Evolutionary conservation across 1,139 yeast species (phyloP).

Genomic region (Lodderomyces oxycetoniae): DNA sequence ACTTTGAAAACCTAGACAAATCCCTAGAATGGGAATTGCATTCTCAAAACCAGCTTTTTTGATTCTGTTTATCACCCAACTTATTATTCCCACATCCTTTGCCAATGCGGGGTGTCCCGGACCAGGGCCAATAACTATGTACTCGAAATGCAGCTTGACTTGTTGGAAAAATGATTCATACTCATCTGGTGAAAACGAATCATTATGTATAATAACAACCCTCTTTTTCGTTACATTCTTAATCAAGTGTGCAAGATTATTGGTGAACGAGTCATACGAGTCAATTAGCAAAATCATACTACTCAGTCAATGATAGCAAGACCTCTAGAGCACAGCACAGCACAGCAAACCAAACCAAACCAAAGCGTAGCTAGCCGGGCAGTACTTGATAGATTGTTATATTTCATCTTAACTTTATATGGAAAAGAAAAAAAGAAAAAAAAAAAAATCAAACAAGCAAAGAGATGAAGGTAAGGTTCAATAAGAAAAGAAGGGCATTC

Average conservation of each 20-base stretch:
- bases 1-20: conserved; percentile 90
- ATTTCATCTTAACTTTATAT: no score
- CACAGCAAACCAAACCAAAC: no score
- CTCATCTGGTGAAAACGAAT: conserved; percentile 42
- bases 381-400: no score
- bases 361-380: no score
- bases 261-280: conserved; percentile 92
- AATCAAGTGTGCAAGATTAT: conserved; percentile 68
- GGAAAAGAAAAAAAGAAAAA: no score
- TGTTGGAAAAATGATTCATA: conserved; percentile 35
- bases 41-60: conserved; percentile 12
- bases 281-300: conserved; percentile 74
- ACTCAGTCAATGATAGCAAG: no score
- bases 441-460: no score
- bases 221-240: conserved; percentile 47
- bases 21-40: conserved; percentile 70
- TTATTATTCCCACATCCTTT: conserved; percentile 73
- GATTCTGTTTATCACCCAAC: conserved; percentile 40
- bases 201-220: conserved; percentile 74
- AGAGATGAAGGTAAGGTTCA: no score
- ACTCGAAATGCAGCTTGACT: conserved; percentile 53
- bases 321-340: no score
- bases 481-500: no score
- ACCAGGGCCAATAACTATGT: conserved; percentile 90
- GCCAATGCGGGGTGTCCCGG: conserved; percentile 80